Conservation (phyloP, 2,329 filamentous ascomycete genomes). For the Passalora sequoiae region DNA sequence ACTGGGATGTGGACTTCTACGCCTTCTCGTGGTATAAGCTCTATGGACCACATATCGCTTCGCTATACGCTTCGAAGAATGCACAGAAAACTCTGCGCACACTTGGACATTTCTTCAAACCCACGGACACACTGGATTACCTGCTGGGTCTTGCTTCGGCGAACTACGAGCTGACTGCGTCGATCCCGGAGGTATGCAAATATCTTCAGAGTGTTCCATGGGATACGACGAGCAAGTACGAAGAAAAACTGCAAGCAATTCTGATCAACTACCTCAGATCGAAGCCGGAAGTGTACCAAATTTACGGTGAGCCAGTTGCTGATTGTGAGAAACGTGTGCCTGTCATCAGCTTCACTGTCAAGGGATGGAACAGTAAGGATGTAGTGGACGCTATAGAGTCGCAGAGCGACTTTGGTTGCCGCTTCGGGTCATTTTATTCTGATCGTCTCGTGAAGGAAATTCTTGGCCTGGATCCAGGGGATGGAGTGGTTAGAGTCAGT, state of each 20-base stretch:
- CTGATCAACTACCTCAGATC: conserved; percentile 56
- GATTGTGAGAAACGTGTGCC: conserved; percentile 52
- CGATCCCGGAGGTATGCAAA: conserved; percentile 55
- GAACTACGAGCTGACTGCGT: conserved; percentile 64
- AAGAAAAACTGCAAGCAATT: conserved; percentile 54
- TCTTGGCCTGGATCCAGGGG: conserved; percentile 49
- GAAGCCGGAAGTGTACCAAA: conserved; percentile 47
- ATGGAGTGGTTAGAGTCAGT: conserved; percentile 65
- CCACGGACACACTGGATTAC: conserved; percentile 52
- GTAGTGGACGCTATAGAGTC: conserved; percentile 60
- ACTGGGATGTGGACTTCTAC: conserved; percentile 68
- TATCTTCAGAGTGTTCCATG: conserved; percentile 49
- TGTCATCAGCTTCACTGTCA: conserved; percentile 62
- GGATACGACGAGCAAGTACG: conserved; percentile 53
- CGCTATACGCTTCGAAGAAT: conserved; percentile 59
- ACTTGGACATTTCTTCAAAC: conserved; percentile 65
- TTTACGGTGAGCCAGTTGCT: conserved; percentile 54
- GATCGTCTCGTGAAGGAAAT: conserved; percentile 58
- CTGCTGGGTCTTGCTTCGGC: conserved; percentile 64
- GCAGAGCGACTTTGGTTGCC: conserved; percentile 55
- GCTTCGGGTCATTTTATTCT: conserved; percentile 66
- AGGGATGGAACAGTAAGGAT: conserved; percentile 51
- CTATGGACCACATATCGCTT: conserved; percentile 69
- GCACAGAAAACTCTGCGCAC: conserved; percentile 55
- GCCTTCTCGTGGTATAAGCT: conserved; percentile 80